phyloP scores from a whole-genome alignment of 164 flowering plant genomes.

The Macadamia integrifolia region DNA sequence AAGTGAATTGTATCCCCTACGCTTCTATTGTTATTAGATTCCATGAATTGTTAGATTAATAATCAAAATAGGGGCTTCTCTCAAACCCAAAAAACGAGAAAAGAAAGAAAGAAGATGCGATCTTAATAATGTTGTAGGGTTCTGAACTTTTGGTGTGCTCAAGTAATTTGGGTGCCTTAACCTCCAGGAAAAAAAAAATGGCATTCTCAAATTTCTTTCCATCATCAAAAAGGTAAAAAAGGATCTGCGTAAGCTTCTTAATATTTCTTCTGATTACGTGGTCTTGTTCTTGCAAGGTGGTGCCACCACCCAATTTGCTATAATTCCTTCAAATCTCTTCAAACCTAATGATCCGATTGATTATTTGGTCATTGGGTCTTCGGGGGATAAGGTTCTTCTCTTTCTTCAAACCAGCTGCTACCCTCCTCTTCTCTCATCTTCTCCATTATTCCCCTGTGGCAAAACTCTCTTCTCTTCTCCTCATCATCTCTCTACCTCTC shows the following conservation, averaged over 20 bases:
- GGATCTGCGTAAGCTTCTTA: slow-evolving; percentile 67
- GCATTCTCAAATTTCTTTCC: slow-evolving; percentile 36
- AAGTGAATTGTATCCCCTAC: not conserved
- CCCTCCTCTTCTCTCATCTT: too few species aligned
- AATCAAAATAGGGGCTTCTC: not conserved
- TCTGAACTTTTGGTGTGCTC: not conserved
- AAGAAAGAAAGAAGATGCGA: not conserved
- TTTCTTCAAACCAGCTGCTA: too few species aligned
- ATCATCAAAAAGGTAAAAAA: slow-evolving; percentile 87
- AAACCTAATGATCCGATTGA: slow-evolving; percentile 56
- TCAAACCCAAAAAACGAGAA: not conserved
- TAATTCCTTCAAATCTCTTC: slow-evolving; percentile 71
- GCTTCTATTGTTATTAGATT: not conserved
- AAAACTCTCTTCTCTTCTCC: too few species aligned
- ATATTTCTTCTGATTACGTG: slow-evolving; percentile 52
- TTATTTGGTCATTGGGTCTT: slow-evolving; percentile 80
- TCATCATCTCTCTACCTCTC: too few species aligned
- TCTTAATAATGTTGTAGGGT: not conserved
- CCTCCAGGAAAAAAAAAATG: too few species aligned
- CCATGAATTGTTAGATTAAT: not conserved
- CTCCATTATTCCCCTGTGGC: too few species aligned
- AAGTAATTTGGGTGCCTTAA: not conserved
- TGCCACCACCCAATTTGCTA: slow-evolving; percentile 88
- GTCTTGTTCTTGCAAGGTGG: slow-evolving; percentile 93
- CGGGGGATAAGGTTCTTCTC: slow-evolving; percentile 22